Conservation (phyloP, 257 asterid species). For the Scutellaria galericulata region DNA sequence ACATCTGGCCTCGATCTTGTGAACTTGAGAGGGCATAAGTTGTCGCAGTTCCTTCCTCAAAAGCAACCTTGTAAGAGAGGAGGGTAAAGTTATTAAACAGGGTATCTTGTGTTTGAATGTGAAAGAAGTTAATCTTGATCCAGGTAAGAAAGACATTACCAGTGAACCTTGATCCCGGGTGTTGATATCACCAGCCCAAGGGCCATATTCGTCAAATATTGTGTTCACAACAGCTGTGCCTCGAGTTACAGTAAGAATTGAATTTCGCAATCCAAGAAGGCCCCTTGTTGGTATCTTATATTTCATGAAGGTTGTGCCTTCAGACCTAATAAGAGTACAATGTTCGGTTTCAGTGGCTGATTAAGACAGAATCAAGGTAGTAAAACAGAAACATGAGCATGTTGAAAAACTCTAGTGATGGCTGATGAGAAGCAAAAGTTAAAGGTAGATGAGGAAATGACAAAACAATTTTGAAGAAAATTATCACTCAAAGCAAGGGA, state of each 20-base stretch:
- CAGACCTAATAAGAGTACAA: constrained; percentile 54
- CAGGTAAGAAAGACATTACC: constrained; percentile 51
- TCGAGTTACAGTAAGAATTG: constrained; percentile 89
- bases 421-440: background rate
- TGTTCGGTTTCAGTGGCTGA: constrained; percentile 30
- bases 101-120: background rate
- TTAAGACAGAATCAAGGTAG: constrained; percentile 22
- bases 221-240: constrained; percentile 97
- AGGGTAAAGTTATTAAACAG: background rate
- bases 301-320: constrained; percentile 77
- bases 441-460: background rate
- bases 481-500: constrained; percentile 11
- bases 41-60: constrained; percentile 88
- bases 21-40: constrained; percentile 90
- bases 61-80: constrained; percentile 67
- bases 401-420: background rate
- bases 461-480: no score
- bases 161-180: constrained; percentile 96
- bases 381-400: constrained; percentile 13
- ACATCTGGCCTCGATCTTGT: constrained; percentile 96
- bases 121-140: background rate
- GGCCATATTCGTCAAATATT: constrained; percentile 84
- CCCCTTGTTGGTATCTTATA: constrained; percentile 96
- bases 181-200: constrained; percentile 95
- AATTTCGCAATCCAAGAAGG: constrained; percentile 87